phyloP scores from a whole-genome alignment of 176 grass and related monocot species.

The Triticum urartu region DNA sequence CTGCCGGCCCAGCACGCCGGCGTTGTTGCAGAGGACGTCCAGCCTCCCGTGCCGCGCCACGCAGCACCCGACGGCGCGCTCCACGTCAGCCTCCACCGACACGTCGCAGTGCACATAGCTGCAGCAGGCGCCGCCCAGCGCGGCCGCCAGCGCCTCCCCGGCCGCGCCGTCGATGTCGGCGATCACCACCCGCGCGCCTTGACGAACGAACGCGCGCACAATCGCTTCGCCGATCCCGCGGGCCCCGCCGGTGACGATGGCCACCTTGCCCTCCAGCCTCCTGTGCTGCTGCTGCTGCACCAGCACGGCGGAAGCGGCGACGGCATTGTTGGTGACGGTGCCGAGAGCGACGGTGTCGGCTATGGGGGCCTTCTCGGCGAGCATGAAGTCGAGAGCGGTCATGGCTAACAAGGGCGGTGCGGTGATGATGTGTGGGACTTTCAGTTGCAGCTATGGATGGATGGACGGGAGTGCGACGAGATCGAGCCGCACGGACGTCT shows the following conservation, averaged over 20 bases:
- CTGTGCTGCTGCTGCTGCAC: neutral
- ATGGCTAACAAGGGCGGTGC: neutral
- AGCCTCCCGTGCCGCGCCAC: slow-evolving; percentile 45
- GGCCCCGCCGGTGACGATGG: slow-evolving; percentile 66
- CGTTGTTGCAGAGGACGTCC: slow-evolving; percentile 71
- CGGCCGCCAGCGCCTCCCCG: too few relatives aligned
- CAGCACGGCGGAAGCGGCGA: neutral
- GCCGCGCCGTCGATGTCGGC: slow-evolving; percentile 46
- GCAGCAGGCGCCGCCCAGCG: slow-evolving; percentile 23
- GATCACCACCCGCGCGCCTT: slow-evolving; percentile 63
- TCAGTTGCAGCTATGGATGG: neutral
- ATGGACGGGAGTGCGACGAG: neutral
- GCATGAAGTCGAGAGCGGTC: slow-evolving; percentile 27
- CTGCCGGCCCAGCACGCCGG: slow-evolving; percentile 66
- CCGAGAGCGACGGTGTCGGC: neutral
- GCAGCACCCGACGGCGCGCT: slow-evolving; percentile 33
- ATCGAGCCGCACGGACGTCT: too few relatives aligned
- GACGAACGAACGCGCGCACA: slow-evolving; percentile 46
- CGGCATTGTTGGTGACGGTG: neutral
- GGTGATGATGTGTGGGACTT: too few relatives aligned
- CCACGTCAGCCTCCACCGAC: slow-evolving; percentile 53
- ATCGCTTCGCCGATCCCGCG: slow-evolving; percentile 71
- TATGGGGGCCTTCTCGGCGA: slow-evolving; percentile 9
- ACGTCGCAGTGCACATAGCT: slow-evolving; percentile 64
- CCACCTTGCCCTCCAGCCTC: slow-evolving; percentile 71